Conservation (phyloP, 1,284 basidiomycete species). For the Mycena sp. region DNA sequence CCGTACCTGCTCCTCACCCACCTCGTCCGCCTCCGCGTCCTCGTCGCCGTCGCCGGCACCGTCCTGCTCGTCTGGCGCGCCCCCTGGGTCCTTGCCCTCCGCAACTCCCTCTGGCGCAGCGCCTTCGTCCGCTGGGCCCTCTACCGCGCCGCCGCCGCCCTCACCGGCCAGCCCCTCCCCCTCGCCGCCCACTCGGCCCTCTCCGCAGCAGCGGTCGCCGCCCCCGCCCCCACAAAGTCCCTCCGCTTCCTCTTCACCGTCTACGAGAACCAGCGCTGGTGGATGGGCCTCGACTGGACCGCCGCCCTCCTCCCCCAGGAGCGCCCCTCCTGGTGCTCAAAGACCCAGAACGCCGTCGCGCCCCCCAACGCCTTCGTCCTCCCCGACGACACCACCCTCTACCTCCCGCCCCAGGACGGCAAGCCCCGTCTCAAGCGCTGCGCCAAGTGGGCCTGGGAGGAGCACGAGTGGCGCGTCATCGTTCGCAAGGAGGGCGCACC, state of each 20-base stretch:
- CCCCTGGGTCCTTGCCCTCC: slow-evolving; percentile 66
- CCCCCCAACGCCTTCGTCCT: slow-evolving; percentile 76
- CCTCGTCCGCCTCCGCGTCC: slow-evolving; percentile 64
- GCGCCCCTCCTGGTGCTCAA: slow-evolving; percentile 88
- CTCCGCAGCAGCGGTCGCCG: slow-evolving; percentile 40
- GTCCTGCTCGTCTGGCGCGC: slow-evolving; percentile 69
- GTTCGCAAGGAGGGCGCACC: slow-evolving; percentile 63
- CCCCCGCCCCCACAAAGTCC: slow-evolving; percentile 47
- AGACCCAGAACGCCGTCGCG: slow-evolving; percentile 62
- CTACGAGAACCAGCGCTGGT: slow-evolving; percentile 97
- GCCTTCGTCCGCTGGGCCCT: slow-evolving; percentile 71
- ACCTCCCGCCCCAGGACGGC: slow-evolving; percentile 58
- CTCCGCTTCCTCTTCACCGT: slow-evolving; percentile 88
- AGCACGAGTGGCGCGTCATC: slow-evolving; percentile 86
- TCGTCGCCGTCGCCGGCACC: slow-evolving; percentile 69
- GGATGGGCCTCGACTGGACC: slow-evolving; percentile 93
- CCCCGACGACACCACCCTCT: slow-evolving; percentile 60
- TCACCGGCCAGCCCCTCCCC: slow-evolving; percentile 65
- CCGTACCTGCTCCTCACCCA: slow-evolving; percentile 69
- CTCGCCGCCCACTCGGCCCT: slow-evolving; percentile 46
- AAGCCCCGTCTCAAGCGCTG: slow-evolving; percentile 67
- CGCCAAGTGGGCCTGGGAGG: slow-evolving; percentile 88
- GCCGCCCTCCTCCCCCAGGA: slow-evolving; percentile 91
- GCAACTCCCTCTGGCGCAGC: slow-evolving; percentile 66
- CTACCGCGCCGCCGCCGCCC: slow-evolving; percentile 56